Percentiles rank a stretch among this genome's conserved stretches.
Conservation (phyloP, 805 yeast species). For the Candida coquimbonensis region DNA sequence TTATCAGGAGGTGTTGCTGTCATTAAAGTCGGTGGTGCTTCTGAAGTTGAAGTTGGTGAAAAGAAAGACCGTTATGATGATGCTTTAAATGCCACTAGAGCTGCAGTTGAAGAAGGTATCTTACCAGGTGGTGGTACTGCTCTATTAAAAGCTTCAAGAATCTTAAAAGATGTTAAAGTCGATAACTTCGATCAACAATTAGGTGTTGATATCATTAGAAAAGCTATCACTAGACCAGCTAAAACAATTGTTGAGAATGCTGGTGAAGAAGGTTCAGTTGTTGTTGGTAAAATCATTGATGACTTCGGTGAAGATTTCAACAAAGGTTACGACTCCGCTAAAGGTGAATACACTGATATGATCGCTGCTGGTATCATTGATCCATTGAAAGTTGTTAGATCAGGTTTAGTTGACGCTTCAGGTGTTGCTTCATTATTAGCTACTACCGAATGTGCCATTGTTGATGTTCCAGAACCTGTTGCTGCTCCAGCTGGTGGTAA, state of each 20-base stretch:
- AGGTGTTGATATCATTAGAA: slow-evolving; percentile 91
- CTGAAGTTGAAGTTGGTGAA: slow-evolving; percentile 98
- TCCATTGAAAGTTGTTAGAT: slow-evolving; percentile 97
- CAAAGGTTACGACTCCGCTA: slow-evolving; percentile 88
- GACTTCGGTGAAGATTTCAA: slow-evolving; percentile 65
- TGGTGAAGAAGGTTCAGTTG: slow-evolving; percentile 96
- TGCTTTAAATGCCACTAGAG: slow-evolving; percentile 97
- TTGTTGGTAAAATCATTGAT: slow-evolving; percentile 76
- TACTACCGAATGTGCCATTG: slow-evolving; percentile 97
- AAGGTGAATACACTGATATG: slow-evolving; percentile 94
- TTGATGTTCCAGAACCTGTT: slow-evolving; percentile 84
- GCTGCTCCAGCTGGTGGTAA: slow-evolving; percentile 27
- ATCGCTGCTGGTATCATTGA: slow-evolving; percentile 95
- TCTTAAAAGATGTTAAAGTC: slow-evolving; percentile 71
- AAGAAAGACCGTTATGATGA: slow-evolving; percentile 99
- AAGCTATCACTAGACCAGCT: slow-evolving; percentile 95
- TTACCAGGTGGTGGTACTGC: slow-evolving; percentile 99
- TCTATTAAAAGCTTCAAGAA: slow-evolving; percentile 71
- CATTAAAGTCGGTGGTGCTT: slow-evolving; percentile 93
- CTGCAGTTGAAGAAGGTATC: slow-evolving; percentile 99
- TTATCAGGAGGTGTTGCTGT: slow-evolving; percentile 99
- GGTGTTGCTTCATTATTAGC: slow-evolving; percentile 98
- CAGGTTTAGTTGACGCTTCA: slow-evolving; percentile 92
- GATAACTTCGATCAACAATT: slow-evolving; percentile 82
- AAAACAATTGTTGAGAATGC: slow-evolving; percentile 96